These are phyloP conservation scores for Plantago major DNA, from an alignment of 257 asterid genomes.

Conservation along the genomic window DNA sequence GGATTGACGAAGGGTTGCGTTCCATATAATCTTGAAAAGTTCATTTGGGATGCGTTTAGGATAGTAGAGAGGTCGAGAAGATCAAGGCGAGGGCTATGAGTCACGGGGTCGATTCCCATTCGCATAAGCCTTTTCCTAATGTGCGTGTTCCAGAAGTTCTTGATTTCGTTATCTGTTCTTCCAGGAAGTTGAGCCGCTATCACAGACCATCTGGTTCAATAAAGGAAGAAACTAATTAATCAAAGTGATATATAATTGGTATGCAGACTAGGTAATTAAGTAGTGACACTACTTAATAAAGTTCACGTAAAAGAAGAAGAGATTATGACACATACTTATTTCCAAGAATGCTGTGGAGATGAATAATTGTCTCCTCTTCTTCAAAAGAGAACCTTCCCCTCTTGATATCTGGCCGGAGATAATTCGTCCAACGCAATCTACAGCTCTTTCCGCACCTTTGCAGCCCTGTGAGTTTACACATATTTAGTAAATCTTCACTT, in stretches of 20 bases:
- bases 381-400: slow-evolving; percentile 72
- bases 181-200: slow-evolving; percentile 83
- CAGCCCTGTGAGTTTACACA: slow-evolving; percentile 36
- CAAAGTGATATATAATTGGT: too few relatives aligned
- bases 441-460: slow-evolving; percentile 92
- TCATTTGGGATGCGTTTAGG: slow-evolving; percentile 36
- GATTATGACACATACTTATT: slow-evolving; percentile 52
- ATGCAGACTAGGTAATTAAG: not conserved
- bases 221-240: too few relatives aligned
- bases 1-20: slow-evolving; percentile 47
- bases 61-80: slow-evolving; percentile 68
- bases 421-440: slow-evolving; percentile 82
- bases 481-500: too few relatives aligned
- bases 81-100: slow-evolving; percentile 74
- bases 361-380: slow-evolving; percentile 77
- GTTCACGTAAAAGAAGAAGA: not conserved
- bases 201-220: slow-evolving; percentile 62
- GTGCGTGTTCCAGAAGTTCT: slow-evolving; percentile 83
- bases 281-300: not conserved
- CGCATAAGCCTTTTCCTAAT: slow-evolving; percentile 66
- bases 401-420: slow-evolving; percentile 76
- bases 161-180: slow-evolving; percentile 79
- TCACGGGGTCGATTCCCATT: slow-evolving; percentile 85
- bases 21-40: slow-evolving; percentile 52
- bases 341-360: slow-evolving; percentile 73